A percentile compares a stretch with the other conserved stretches of the same genome.
Conservation (phyloP, 495 filamentous ascomycete species). For the Talaromyces liani region DNA sequence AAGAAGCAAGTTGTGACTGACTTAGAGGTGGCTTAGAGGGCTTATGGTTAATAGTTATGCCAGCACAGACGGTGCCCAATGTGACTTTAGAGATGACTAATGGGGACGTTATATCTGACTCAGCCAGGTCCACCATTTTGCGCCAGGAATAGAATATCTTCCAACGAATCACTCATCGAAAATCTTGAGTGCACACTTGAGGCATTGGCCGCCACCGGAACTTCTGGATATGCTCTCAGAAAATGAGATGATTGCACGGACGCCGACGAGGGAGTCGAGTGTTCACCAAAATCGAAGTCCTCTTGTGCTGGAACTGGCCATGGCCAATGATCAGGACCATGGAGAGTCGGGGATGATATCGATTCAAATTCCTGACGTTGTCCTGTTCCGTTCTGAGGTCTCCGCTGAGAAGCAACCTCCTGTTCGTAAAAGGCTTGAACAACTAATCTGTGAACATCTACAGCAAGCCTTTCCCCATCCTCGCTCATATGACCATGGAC, state of each 20-base stretch:
- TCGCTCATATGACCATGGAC: neutral
- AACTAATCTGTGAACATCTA: conserved; percentile 6
- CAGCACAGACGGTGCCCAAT: no score
- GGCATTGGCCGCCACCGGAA: neutral
- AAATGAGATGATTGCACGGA: no score
- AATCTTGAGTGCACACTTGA: conserved; percentile 12
- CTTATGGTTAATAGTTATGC: no score
- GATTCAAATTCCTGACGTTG: neutral
- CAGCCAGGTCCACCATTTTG: neutral
- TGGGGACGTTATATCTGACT: no score
- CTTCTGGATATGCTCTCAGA: no score
- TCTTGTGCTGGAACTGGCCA: neutral
- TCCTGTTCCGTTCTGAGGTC: neutral
- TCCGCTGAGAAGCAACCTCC: neutral
- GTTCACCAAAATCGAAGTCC: no score
- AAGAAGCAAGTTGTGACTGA: no score
- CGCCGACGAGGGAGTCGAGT: no score
- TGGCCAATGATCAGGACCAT: conserved; percentile 6
- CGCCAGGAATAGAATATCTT: conserved; percentile 21
- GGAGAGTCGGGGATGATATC: conserved; percentile 7
- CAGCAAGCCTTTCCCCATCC: neutral
- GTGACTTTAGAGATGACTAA: no score
- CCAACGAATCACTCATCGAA: conserved; percentile 13
- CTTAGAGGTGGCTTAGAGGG: no score
- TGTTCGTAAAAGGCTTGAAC: conserved; percentile 1